Conservation (phyloP, 2,329 filamentous ascomycete genomes). For the Ophiocordyceps polyrhachis-furcata region DNA sequence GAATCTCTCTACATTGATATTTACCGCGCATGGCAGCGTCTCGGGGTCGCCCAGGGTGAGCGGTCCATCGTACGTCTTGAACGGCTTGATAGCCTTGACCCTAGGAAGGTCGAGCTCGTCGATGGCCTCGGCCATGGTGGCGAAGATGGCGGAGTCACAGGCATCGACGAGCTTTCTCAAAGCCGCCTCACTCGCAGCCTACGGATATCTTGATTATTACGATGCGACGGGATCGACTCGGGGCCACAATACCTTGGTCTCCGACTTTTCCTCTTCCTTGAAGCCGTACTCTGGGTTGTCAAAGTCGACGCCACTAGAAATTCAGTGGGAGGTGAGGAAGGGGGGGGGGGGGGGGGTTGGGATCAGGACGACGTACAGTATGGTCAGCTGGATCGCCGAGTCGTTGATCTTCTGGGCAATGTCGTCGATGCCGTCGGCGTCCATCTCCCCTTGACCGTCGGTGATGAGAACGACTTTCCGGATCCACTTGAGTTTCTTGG, state of each 20-base stretch:
- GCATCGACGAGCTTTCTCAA: slow-evolving; percentile 46
- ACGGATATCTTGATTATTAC: not conserved
- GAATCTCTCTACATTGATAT: slow-evolving; percentile 79
- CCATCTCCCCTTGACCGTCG: slow-evolving; percentile 56
- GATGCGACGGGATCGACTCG: not conserved
- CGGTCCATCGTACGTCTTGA: slow-evolving; percentile 60
- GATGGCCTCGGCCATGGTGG: slow-evolving; percentile 74
- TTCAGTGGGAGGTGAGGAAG: slow-evolving; percentile 5
- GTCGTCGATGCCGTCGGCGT: slow-evolving; percentile 48
- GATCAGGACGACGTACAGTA: slow-evolving; percentile 42
- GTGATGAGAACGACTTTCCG: slow-evolving; percentile 73
- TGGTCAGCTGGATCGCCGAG: slow-evolving; percentile 55
- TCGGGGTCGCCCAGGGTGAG: slow-evolving; percentile 63
- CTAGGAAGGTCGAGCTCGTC: slow-evolving; percentile 60
- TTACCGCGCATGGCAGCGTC: slow-evolving; percentile 56
- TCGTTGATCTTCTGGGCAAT: slow-evolving; percentile 60
- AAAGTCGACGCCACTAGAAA: slow-evolving; percentile 66
- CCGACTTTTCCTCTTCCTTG: slow-evolving; percentile 74
- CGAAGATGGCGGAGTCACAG: slow-evolving; percentile 51
- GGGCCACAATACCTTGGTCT: slow-evolving; percentile 36
- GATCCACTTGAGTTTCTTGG: slow-evolving; percentile 65
- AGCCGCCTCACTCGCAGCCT: slow-evolving; percentile 47
- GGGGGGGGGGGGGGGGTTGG: no score
- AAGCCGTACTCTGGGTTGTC: slow-evolving; percentile 78
- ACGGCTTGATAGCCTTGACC: slow-evolving; percentile 56